phyloP scores from a whole-genome alignment of 768 basidiomycete species.

The Kwoniella shandongensis region DNA sequence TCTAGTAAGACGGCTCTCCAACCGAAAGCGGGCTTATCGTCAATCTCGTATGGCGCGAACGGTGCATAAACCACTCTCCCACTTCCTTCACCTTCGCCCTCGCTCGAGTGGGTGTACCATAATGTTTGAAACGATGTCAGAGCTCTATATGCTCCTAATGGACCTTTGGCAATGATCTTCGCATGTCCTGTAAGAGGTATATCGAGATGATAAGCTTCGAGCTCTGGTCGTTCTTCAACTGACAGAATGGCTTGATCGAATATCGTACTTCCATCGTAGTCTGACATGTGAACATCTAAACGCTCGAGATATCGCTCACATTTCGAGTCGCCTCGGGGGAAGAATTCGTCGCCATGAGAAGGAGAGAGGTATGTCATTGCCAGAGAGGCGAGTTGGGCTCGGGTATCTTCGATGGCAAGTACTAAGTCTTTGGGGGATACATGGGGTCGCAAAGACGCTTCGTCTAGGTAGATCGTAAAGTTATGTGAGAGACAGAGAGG shows the following conservation, averaged over 20 bases:
- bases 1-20: slow-evolving; percentile 73
- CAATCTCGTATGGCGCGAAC: slow-evolving; percentile 54
- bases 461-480: neutral
- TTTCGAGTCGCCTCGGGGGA: neutral
- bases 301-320: neutral
- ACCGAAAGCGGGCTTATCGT: slow-evolving; percentile 68
- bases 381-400: neutral
- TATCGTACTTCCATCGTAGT: slow-evolving; percentile 52
- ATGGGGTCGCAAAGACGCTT: neutral
- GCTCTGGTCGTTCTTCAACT: slow-evolving; percentile 56
- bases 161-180: slow-evolving; percentile 61
- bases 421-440: neutral
- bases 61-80: slow-evolving; percentile 22
- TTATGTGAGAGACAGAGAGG: slow-evolving; percentile 4
- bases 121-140: slow-evolving; percentile 74
- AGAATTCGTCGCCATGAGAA: slow-evolving; percentile 1
- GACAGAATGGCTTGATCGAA: slow-evolving; percentile 60
- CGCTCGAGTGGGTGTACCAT: slow-evolving; percentile 58
- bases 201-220: slow-evolving; percentile 64
- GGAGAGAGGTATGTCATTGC: neutral
- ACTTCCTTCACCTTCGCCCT: neutral
- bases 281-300: neutral
- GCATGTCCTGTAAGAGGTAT: slow-evolving; percentile 60
- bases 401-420: neutral
- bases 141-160: slow-evolving; percentile 69